A percentile compares a stretch with the other conserved stretches of the same genome.
These are phyloP conservation scores for Kwoniella pini DNA, from an alignment of 768 basidiomycete genomes.

Conservation along the genomic window DNA sequence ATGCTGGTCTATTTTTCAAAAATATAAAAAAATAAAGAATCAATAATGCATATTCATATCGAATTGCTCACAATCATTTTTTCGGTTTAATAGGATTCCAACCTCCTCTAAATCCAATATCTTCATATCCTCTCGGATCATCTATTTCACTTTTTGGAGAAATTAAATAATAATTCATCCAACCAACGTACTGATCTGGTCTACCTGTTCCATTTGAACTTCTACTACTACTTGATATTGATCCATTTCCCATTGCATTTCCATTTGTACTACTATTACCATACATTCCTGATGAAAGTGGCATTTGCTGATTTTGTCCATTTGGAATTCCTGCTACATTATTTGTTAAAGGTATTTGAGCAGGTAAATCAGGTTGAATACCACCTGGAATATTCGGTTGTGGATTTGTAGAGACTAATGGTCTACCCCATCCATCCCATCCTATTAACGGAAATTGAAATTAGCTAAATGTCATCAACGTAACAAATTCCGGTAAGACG, in stretches of 20 bases:
- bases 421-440: constrained; percentile 50
- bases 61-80: constrained; percentile 5
- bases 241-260: background rate
- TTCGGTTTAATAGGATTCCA: background rate
- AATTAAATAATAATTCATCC: constrained; percentile 26
- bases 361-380: constrained; percentile 1
- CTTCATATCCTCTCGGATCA: constrained; percentile 23
- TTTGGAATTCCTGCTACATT: background rate
- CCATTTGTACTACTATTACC: background rate
- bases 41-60: constrained; percentile 14
- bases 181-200: constrained; percentile 48
- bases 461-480: too few species aligned
- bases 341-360: constrained; percentile 1
- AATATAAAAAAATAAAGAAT: constrained; percentile 1
- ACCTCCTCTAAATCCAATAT: constrained; percentile 8
- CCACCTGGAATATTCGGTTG: constrained; percentile 10
- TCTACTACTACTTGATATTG: background rate
- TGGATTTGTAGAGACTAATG: constrained; percentile 27
- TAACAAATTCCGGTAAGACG: too few species aligned
- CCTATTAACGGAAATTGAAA: constrained; percentile 21
- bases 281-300: constrained; percentile 6
- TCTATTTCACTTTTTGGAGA: constrained; percentile 6
- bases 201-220: constrained; percentile 25
- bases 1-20: constrained; percentile 31
- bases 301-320: constrained; percentile 30